Conservation (phyloP, 257 asterid genomes). For the Sherardia arvensis region DNA sequence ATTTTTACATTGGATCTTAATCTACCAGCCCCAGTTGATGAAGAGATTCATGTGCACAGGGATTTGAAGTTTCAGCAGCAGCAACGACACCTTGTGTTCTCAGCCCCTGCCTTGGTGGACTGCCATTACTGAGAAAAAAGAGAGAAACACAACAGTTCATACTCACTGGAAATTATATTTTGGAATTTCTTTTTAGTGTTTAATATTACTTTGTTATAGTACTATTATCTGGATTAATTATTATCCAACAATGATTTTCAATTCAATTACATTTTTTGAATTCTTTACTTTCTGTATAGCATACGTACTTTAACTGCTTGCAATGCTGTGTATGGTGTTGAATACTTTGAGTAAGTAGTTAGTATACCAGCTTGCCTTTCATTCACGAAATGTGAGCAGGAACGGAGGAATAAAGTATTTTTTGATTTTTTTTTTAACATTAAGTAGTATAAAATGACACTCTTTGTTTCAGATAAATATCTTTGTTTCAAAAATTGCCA, state of each 20-base stretch:
- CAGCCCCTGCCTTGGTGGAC: constrained; percentile 60
- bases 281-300: constrained; percentile 6
- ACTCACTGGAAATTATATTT: neutral
- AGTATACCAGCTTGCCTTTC: constrained; percentile 58
- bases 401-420: constrained; percentile 31
- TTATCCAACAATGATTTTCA: neutral
- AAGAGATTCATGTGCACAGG: constrained; percentile 16
- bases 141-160: constrained; percentile 21
- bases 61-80: constrained; percentile 24
- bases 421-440: neutral
- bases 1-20: constrained; percentile 59
- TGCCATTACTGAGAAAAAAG: constrained; percentile 42
- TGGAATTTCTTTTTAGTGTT: neutral
- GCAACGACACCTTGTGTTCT: constrained; percentile 32
- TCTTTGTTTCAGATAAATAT: neutral
- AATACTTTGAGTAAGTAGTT: constrained; percentile 51
- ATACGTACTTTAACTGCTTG: neutral
- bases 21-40: constrained; percentile 68
- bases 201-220: neutral
- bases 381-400: constrained; percentile 69
- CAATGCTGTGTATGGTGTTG: constrained; percentile 22
- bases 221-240: constrained; percentile 7
- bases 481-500: no score
- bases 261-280: constrained; percentile 7
- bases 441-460: neutral